Evolutionary conservation across 345 rosid genomes (phyloP).

Genomic region (Aquilaria yunnanensis): DNA sequence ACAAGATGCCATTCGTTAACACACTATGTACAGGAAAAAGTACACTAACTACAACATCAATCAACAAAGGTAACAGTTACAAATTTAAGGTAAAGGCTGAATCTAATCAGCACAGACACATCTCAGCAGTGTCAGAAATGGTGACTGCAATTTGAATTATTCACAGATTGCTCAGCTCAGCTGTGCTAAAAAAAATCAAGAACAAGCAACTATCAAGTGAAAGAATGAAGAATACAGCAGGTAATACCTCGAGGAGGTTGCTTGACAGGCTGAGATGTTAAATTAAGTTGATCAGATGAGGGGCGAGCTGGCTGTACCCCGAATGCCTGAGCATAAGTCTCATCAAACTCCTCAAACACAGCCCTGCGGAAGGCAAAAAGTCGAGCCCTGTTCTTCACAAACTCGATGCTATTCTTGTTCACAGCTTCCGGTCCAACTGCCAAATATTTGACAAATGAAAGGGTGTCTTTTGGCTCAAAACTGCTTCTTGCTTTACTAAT

Average conservation of each 20-base stretch:
- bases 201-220: slow-evolving; percentile 7
- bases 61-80: too few relatives aligned
- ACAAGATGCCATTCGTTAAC: too few relatives aligned
- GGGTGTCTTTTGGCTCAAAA: slow-evolving; percentile 51
- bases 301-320: slow-evolving; percentile 50
- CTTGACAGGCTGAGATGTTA: slow-evolving; percentile 36
- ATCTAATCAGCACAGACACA: too few relatives aligned
- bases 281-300: slow-evolving; percentile 23
- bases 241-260: slow-evolving; percentile 56
- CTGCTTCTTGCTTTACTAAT: slow-evolving; percentile 64
- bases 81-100: too few relatives aligned
- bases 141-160: too few relatives aligned
- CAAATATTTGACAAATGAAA: slow-evolving; percentile 59
- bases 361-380: slow-evolving; percentile 71
- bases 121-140: too few relatives aligned
- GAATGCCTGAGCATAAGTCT: slow-evolving; percentile 97
- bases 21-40: too few relatives aligned
- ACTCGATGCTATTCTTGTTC: slow-evolving; percentile 39
- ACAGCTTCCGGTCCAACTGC: slow-evolving; percentile 46
- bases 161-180: too few relatives aligned
- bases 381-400: slow-evolving; percentile 58
- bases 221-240: slow-evolving; percentile 11
- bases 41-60: too few relatives aligned
- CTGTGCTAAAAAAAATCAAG: neutral
- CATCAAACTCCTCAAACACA: slow-evolving; percentile 92